Evolutionary conservation across 108 stramenopile genomes (phyloP).

Genomic region (Cylindrotheca closterium): DNA sequence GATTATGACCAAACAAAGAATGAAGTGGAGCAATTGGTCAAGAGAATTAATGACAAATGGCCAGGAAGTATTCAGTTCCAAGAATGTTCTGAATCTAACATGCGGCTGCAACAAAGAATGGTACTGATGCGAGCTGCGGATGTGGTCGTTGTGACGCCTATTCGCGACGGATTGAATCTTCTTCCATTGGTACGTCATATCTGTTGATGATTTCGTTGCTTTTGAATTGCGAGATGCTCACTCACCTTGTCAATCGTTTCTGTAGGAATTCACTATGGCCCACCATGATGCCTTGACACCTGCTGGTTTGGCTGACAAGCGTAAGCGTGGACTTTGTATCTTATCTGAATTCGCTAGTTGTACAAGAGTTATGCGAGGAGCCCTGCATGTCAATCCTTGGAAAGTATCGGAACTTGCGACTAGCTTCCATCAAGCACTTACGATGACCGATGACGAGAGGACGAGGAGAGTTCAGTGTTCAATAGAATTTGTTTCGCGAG

Average conservation of each 20-base stretch:
- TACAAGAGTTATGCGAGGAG: slow-evolving; percentile 96
- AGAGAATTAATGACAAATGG: slow-evolving; percentile 81
- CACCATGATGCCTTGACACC: slow-evolving; percentile 91
- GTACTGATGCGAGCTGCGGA: slow-evolving; percentile 85
- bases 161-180: slow-evolving; percentile 96
- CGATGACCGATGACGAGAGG: slow-evolving; percentile 83
- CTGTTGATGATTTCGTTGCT: slow-evolving; percentile 43
- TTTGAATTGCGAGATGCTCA: slow-evolving; percentile 53
- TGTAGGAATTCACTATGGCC: slow-evolving; percentile 90
- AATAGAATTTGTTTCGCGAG: slow-evolving; percentile 88
- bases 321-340: slow-evolving; percentile 89
- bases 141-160: slow-evolving; percentile 88
- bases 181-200: slow-evolving; percentile 82
- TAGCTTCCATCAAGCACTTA: slow-evolving; percentile 66
- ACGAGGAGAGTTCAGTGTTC: slow-evolving; percentile 73
- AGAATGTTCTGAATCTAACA: slow-evolving; percentile 76
- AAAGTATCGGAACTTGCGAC: slow-evolving; percentile 87
- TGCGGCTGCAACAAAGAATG: slow-evolving; percentile 83
- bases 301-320: slow-evolving; percentile 62
- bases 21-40: slow-evolving; percentile 80
- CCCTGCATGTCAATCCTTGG: slow-evolving; percentile 92
- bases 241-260: not conserved
- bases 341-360: slow-evolving; percentile 87
- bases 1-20: slow-evolving; percentile 81
- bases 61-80: slow-evolving; percentile 89